phyloP scores from a whole-genome alignment of 179 eudicot genomes.

The Nepenthes alata region DNA sequence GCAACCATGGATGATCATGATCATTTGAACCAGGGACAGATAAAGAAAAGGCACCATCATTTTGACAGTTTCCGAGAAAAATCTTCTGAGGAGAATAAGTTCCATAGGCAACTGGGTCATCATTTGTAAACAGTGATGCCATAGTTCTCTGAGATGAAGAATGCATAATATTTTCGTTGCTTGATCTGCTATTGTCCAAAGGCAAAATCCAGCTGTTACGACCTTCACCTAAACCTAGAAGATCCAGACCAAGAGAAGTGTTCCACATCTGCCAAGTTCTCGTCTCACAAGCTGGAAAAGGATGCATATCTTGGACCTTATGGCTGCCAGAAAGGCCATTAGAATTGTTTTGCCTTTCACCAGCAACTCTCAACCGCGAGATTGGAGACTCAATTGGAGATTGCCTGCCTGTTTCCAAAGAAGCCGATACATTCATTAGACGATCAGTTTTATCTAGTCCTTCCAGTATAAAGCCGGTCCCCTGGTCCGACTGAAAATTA shows the following conservation, averaged over 20 bases:
- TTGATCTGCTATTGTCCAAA: slow-evolving; percentile 40
- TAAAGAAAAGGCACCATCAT: slow-evolving; percentile 31
- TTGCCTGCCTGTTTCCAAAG: slow-evolving; percentile 53
- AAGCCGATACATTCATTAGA: slow-evolving; percentile 28
- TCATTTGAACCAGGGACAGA: slow-evolving; percentile 28
- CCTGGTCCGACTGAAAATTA: slow-evolving; percentile 65
- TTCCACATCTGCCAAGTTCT: slow-evolving; percentile 95
- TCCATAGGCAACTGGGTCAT: slow-evolving; percentile 38
- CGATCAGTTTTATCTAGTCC: slow-evolving; percentile 37
- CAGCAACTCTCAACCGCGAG: slow-evolving; percentile 52
- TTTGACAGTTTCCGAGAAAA: slow-evolving; percentile 35
- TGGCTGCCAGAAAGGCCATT: slow-evolving; percentile 39
- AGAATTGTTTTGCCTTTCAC: slow-evolving; percentile 42
- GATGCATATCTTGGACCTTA: slow-evolving; percentile 40
- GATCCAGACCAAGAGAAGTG: slow-evolving; percentile 68
- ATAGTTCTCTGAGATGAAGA: slow-evolving; percentile 51
- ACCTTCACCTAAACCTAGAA: slow-evolving; percentile 49
- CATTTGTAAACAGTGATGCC: slow-evolving; percentile 71
- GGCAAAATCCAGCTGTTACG: slow-evolving; percentile 52
- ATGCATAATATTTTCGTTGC: slow-evolving; percentile 37
- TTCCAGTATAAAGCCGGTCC: slow-evolving; percentile 48
- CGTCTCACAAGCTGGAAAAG: slow-evolving; percentile 29
- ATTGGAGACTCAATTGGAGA: slow-evolving; percentile 90
- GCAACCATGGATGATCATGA: slow-evolving; percentile 60
- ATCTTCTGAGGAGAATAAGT: slow-evolving; percentile 34